Percentiles rank a stretch among this genome's conserved stretches.
phyloP scores from a whole-genome alignment of 441 rosid species.

The Gossypium schwendimanii region DNA sequence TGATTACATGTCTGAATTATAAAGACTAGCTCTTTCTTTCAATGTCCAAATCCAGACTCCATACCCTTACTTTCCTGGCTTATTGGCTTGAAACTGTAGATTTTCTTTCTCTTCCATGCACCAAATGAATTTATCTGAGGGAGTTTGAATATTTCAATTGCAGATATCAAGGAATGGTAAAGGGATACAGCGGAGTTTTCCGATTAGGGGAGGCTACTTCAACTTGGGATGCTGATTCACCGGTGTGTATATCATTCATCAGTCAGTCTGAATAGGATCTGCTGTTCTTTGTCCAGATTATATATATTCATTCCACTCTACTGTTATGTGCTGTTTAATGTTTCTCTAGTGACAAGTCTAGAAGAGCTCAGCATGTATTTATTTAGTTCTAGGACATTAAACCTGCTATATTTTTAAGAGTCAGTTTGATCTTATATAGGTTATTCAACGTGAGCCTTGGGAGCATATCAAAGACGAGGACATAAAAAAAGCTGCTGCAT shows the following conservation, averaged over 20 bases:
- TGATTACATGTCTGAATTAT: conserved; percentile 11
- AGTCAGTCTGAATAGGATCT: not conserved
- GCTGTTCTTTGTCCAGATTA: not conserved
- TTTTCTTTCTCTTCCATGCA: conserved; percentile 3
- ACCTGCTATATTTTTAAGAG: not conserved
- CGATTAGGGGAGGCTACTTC: conserved; percentile 97
- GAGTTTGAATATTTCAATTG: conserved; percentile 15
- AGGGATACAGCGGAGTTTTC: conserved; percentile 86
- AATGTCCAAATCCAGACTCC: not conserved
- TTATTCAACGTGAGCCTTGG: conserved; percentile 91
- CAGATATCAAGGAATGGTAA: conserved; percentile 89
- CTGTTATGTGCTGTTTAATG: not conserved
- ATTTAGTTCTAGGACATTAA: conserved; percentile 6
- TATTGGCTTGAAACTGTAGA: not conserved
- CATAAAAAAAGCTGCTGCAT: conserved; percentile 62
- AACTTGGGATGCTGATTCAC: conserved; percentile 93
- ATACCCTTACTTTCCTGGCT: not conserved
- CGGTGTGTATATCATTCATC: conserved; percentile 37
- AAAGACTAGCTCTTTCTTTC: conserved; percentile 3
- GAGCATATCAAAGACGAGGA: conserved; percentile 86
- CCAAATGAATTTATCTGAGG: conserved; percentile 4
- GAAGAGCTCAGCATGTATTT: conserved; percentile 7
- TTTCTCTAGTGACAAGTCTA: not conserved
- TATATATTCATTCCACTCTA: not conserved
- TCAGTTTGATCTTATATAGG: conserved; percentile 32